Evolutionary conservation across 208 protist genomes (phyloP).

Genomic region (Endotrypanum monterogeii): DNA sequence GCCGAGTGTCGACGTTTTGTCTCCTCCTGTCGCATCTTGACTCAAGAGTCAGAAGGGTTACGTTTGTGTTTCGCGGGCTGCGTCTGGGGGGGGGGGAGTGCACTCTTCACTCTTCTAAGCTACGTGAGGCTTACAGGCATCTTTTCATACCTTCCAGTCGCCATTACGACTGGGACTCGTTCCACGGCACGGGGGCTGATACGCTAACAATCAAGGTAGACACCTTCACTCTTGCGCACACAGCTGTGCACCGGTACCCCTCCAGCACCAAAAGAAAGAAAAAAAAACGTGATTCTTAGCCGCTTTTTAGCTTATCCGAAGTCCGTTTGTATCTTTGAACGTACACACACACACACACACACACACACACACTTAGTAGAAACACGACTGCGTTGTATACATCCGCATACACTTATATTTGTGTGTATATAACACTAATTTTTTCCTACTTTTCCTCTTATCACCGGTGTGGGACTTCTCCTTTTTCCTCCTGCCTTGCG

Average conservation of each 20-base stretch:
- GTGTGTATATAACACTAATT: neutral
- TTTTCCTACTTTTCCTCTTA: neutral
- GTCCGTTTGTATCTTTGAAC: neutral
- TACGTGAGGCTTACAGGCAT: neutral
- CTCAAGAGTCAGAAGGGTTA: too few species aligned
- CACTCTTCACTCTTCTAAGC: neutral
- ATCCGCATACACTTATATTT: neutral
- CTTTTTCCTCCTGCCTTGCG: neutral
- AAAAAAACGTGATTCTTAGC: neutral
- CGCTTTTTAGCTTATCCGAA: neutral
- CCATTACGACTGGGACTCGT: neutral
- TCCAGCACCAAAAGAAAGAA: neutral
- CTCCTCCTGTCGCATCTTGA: too few species aligned
- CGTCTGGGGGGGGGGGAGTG: too few species aligned
- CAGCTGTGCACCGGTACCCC: neutral
- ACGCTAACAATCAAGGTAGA: neutral
- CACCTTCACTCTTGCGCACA: neutral
- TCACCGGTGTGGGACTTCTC: neutral
- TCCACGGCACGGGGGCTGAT: neutral
- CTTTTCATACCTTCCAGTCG: neutral
- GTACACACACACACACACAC: neutral
- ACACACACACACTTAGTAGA: neutral
- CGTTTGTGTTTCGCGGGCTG: too few species aligned
- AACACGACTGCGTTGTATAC: neutral
- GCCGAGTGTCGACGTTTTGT: too few species aligned